Evolutionary conservation across 169 alveolate genomes (phyloP).

Genomic region (Eimeria acervulina): DNA sequence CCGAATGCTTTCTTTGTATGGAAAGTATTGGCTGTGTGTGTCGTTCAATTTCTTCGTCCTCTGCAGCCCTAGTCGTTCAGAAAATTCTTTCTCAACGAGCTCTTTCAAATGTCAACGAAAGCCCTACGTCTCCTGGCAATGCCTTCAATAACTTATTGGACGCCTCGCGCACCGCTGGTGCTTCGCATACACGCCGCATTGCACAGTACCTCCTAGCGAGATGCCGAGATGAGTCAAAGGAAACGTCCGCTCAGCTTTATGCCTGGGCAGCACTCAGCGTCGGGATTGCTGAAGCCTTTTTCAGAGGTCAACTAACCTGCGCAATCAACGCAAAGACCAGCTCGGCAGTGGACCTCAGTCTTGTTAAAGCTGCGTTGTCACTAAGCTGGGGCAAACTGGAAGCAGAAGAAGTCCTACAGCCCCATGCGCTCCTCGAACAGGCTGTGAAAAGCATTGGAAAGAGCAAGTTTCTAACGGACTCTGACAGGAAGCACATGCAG

Average conservation of each 20-base stretch:
- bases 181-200: background rate
- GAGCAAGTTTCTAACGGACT: slow-evolving; percentile 47
- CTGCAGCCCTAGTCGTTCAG: slow-evolving; percentile 52
- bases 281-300: background rate
- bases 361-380: slow-evolving; percentile 49
- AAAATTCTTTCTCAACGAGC: slow-evolving; percentile 55
- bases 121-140: slow-evolving; percentile 51
- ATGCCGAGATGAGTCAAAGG: slow-evolving; percentile 45
- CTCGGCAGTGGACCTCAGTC: slow-evolving; percentile 2
- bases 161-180: slow-evolving; percentile 2
- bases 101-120: slow-evolving; percentile 4
- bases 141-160: slow-evolving; percentile 57
- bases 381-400: slow-evolving; percentile 15
- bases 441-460: background rate
- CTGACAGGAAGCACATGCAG: slow-evolving; percentile 46
- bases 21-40: background rate
- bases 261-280: slow-evolving; percentile 71
- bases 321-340: slow-evolving; percentile 26
- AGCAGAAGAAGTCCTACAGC: background rate
- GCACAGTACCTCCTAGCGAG: slow-evolving; percentile 27
- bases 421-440: slow-evolving; percentile 3
- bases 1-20: background rate
- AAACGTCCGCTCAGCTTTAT: background rate
- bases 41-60: background rate
- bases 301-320: slow-evolving; percentile 32